These are phyloP conservation scores for Pythium aristosporum DNA, from an alignment of 352 stramenopile species.

Conservation along the genomic window DNA sequence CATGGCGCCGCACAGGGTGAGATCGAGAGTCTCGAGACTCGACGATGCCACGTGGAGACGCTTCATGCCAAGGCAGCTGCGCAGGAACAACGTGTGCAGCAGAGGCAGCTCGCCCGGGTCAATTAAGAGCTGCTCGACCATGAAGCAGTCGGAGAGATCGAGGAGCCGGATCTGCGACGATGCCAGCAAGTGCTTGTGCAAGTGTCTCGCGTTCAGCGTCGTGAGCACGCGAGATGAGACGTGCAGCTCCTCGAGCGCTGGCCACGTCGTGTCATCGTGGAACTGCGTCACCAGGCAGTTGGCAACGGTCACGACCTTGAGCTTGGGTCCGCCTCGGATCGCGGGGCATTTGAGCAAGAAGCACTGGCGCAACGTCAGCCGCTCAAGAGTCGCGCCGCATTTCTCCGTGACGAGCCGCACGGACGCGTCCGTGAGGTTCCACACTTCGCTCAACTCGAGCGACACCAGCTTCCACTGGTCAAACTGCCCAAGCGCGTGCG, in stretches of 20 bases:
- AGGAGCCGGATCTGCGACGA: slow-evolving; percentile 33
- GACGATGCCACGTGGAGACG: slow-evolving; percentile 56
- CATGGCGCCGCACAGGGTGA: slow-evolving; percentile 46
- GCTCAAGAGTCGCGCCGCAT: slow-evolving; percentile 36
- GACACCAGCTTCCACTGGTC: slow-evolving; percentile 32
- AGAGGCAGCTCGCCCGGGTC: slow-evolving; percentile 50
- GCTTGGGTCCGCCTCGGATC: slow-evolving; percentile 35
- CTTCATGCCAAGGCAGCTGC: slow-evolving; percentile 46
- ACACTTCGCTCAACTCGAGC: slow-evolving; percentile 47
- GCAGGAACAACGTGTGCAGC: slow-evolving; percentile 41
- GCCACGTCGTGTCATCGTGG: slow-evolving; percentile 40
- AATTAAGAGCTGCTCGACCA: slow-evolving; percentile 60
- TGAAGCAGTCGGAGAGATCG: slow-evolving; percentile 43
- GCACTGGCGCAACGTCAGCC: slow-evolving; percentile 50
- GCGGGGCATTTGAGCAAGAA: slow-evolving; percentile 54
- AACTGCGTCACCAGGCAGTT: slow-evolving; percentile 49
- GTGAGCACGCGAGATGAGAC: slow-evolving; percentile 52
- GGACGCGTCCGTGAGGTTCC: slow-evolving; percentile 44
- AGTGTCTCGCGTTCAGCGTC: slow-evolving; percentile 34
- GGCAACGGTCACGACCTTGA: slow-evolving; percentile 37
- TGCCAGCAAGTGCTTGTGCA: slow-evolving; percentile 45
- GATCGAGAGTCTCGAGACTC: slow-evolving; percentile 38
- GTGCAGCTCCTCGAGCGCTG: slow-evolving; percentile 41
- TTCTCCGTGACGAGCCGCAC: slow-evolving; percentile 40
- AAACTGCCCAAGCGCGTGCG: slow-evolving; percentile 33